Percentiles rank a stretch among this genome's conserved stretches.
Conservation (phyloP, 2,329 filamentous ascomycete species). For the Scopulariopsis brevicaulis region DNA sequence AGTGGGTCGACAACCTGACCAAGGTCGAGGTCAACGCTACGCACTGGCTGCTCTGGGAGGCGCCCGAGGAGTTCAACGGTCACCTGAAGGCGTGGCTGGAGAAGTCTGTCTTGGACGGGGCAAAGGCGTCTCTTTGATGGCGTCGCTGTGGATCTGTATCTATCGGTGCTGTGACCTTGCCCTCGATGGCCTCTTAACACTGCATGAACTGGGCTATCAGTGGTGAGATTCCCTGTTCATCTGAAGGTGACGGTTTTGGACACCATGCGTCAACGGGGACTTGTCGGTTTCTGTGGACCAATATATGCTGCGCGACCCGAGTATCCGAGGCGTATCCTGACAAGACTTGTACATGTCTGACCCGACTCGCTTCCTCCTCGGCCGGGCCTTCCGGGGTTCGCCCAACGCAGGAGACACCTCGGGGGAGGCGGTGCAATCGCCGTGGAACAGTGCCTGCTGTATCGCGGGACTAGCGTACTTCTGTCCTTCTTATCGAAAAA, state of each 20-base stretch:
- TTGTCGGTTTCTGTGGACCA: background rate
- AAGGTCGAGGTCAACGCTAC: constrained; percentile 52
- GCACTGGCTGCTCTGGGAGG: constrained; percentile 80
- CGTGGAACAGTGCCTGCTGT: too few relatives aligned
- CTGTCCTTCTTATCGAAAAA: too few relatives aligned
- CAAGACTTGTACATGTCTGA: background rate
- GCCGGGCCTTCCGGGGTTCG: background rate
- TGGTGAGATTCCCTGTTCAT: background rate
- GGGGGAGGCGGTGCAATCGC: too few relatives aligned
- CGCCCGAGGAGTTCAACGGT: constrained; percentile 56
- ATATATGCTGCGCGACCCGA: background rate
- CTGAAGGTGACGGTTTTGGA: background rate
- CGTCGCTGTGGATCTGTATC: background rate
- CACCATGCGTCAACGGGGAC: background rate
- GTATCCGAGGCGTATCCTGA: background rate
- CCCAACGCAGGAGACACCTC: background rate
- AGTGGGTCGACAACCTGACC: constrained; percentile 52
- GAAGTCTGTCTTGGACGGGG: constrained; percentile 11
- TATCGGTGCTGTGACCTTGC: background rate
- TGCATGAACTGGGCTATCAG: background rate
- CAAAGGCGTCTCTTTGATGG: constrained; percentile 25
- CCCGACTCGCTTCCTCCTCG: background rate
- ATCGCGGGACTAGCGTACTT: too few relatives aligned
- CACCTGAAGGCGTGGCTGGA: constrained; percentile 58
- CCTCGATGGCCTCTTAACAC: background rate